Conservation (phyloP, 148 eudicot species). For the Rhododendron simsii region DNA sequence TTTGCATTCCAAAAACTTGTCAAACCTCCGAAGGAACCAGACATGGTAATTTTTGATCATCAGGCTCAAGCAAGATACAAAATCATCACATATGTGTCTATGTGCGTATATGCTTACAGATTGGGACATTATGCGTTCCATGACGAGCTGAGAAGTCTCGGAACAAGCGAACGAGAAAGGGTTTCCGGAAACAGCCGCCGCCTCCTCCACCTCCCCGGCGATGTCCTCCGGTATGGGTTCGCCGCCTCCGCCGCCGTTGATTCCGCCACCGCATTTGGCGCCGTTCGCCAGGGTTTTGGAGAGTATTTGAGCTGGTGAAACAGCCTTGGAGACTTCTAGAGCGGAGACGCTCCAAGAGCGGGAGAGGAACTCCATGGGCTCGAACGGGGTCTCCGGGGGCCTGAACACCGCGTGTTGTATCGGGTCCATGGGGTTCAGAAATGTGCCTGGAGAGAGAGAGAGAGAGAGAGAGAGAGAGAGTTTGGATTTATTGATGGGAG, state of each 20-base stretch:
- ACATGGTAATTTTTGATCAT: no score
- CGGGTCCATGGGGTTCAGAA: constrained; percentile 17
- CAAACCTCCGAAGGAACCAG: no score
- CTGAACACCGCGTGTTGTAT: constrained; percentile 23
- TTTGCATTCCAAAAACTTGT: no score
- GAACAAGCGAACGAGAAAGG: constrained; percentile 78
- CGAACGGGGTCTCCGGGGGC: constrained; percentile 81
- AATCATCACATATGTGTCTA: not conserved
- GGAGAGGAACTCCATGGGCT: constrained; percentile 91
- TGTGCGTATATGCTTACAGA: constrained; percentile 46
- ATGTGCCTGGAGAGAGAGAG: not conserved
- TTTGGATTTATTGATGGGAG: not conserved
- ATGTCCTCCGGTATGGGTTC: constrained; percentile 47
- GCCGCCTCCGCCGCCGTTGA: not conserved
- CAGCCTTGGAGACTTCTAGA: constrained; percentile 58
- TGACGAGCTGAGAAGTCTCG: constrained; percentile 80
- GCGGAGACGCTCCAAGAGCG: constrained; percentile 94
- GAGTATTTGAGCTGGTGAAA: constrained; percentile 38
- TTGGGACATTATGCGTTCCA: constrained; percentile 91
- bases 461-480: not conserved
- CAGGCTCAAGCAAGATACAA: no score
- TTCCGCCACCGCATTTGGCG: no score
- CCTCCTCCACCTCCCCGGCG: constrained; percentile 37
- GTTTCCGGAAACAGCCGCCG: constrained; percentile 37
- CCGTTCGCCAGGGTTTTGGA: constrained; percentile 17